These are phyloP conservation scores for Kodamaea alishanica DNA, from an alignment of 1,139 yeast species.

Conservation along the genomic window DNA sequence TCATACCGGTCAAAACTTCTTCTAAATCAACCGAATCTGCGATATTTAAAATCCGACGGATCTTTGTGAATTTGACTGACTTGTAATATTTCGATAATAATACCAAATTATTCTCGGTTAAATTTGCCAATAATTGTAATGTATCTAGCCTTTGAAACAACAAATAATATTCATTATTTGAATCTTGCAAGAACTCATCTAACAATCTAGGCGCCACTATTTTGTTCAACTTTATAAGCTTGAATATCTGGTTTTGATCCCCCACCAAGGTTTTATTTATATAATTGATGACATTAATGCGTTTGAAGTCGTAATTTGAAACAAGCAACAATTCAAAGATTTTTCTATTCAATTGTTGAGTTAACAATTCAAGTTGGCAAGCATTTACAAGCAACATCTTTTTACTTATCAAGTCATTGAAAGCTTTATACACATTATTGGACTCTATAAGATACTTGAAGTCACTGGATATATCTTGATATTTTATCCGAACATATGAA, in stretches of 20 bases:
- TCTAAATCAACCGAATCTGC: slow-evolving; percentile 17
- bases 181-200: slow-evolving; percentile 14
- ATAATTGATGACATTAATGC: slow-evolving; percentile 25
- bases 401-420: slow-evolving; percentile 38
- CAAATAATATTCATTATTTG: slow-evolving; percentile 8
- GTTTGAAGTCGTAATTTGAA: slow-evolving; percentile 35
- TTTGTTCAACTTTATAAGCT: slow-evolving; percentile 11
- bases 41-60: slow-evolving; percentile 16
- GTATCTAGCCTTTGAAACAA: slow-evolving; percentile 14
- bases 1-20: slow-evolving; percentile 31
- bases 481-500: slow-evolving; percentile 12
- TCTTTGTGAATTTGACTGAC: slow-evolving; percentile 20
- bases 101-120: slow-evolving; percentile 32
- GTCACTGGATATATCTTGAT: slow-evolving; percentile 29
- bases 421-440: slow-evolving; percentile 16
- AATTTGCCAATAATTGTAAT: slow-evolving; percentile 20
- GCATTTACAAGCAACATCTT: slow-evolving; percentile 28
- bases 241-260: slow-evolving; percentile 7
- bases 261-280: slow-evolving; percentile 11
- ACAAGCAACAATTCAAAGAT: slow-evolving; percentile 29
- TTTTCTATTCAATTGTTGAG: slow-evolving; percentile 20
- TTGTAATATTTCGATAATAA: slow-evolving; percentile 29
- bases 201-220: slow-evolving; percentile 20
- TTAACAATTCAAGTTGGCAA: slow-evolving; percentile 12
- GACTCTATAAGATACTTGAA: slow-evolving; percentile 25